phyloP scores from a whole-genome alignment of 2,329 filamentous ascomycete species.

The Metarhizium rileyi region DNA sequence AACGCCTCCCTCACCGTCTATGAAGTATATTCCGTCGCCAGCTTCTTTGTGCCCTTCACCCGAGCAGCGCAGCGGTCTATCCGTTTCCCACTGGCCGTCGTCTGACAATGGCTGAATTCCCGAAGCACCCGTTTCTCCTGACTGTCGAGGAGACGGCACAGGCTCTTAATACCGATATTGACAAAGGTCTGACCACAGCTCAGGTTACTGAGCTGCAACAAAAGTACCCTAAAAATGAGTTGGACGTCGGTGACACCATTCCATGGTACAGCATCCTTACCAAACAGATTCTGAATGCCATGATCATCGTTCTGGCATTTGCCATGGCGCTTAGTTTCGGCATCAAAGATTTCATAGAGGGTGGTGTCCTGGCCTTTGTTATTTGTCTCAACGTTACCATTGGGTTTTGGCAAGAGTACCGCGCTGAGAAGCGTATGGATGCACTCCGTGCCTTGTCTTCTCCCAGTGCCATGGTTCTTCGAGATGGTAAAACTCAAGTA shows the following conservation, averaged over 20 bases:
- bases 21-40: conserved; percentile 11
- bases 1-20: conserved; percentile 10
- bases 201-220: conserved; percentile 50
- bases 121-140: conserved; percentile 52
- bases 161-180: conserved; percentile 52
- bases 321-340: conserved; percentile 65
- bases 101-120: conserved; percentile 30
- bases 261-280: conserved; percentile 63
- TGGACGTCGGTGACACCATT: conserved; percentile 58
- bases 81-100: conserved; percentile 5
- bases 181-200: conserved; percentile 53
- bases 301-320: conserved; percentile 67
- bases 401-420: conserved; percentile 55
- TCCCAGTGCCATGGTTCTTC: conserved; percentile 52
- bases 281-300: conserved; percentile 66
- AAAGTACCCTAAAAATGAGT: conserved; percentile 57
- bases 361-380: conserved; percentile 56
- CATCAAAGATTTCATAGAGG: conserved; percentile 58
- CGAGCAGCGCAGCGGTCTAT: conserved; percentile 9
- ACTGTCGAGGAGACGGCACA: conserved; percentile 51
- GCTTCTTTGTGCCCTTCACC: conserved; percentile 8
- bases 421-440: conserved; percentile 58
- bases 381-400: conserved; percentile 61
- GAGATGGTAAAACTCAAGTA: conserved; percentile 47
- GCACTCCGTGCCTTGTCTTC: conserved; percentile 51